Base-by-base conservation (phyloP, 2,329 filamentous ascomycete species). In the Bretziella fagacearum region DNA sequence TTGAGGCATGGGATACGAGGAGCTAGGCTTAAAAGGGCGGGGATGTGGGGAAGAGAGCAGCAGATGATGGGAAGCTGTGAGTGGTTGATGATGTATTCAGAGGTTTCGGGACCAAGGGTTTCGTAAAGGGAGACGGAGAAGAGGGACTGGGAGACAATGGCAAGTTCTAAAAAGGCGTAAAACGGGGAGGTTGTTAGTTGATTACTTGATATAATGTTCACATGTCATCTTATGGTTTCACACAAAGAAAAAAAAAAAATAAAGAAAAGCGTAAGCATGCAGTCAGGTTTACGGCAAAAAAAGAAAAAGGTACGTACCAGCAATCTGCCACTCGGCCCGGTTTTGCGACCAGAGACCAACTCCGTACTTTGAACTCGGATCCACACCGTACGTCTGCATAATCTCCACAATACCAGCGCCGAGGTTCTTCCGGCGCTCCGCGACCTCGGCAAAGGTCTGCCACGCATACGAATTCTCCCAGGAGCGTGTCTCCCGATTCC, bases 71-170 rank as follows among this genome's bases (percentile, higher is more conserved):
- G 63, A 48, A 96, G 67, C 52, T 79, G 72, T 47, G 85, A 77
- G 61, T 96, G 89, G 63, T 93, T 93, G 66, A 96, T 81, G 62
- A 98, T 95, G 65, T 84, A 96, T 65, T 96, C 86, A 49, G 84
- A 87, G 2, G 87, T 77, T 54, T 94, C 84, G 10, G 89, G 81
- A 7, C 89, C 89, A 4, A 98, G 74, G 10, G 89, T 95, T 63
- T 96, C 91, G 67, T 98, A 98, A 44, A 98, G 79, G 4, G 89
- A 94, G 47, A 98, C 86, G 18, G 81, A 84, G 64, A 73, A 96
- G 25, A 96, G 74, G 6, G 81, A 76, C 62, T 96, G 91, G 10
- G 86, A 91, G 65, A 84, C 77, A 59, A 83, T 79, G 32, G 77
- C 91, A 58, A 96, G 67, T 68, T 96, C 89, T 84, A 2, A 17